phyloP scores from a whole-genome alignment of 2,329 filamentous ascomycete species.

The Fusarium pseudonygamai region DNA sequence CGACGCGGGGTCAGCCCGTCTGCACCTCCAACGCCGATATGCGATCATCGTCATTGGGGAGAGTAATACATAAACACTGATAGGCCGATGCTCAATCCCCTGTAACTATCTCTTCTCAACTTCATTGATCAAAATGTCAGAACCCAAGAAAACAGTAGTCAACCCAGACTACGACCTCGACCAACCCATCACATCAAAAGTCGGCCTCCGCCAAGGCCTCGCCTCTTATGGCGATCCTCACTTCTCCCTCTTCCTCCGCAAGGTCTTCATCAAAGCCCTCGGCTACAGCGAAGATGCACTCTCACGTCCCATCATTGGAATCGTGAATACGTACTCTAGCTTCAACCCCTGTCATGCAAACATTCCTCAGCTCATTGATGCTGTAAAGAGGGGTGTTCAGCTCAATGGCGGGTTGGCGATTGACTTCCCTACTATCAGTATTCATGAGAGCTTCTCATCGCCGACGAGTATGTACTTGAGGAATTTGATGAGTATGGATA shows the following conservation, averaged over 20 bases:
- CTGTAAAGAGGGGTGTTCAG: conserved; percentile 74
- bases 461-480: conserved; percentile 80
- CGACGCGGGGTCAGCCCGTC: conserved; percentile 35
- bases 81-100: conserved; percentile 15
- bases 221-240: conserved; percentile 77
- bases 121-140: conserved; percentile 18
- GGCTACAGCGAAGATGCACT: conserved; percentile 79
- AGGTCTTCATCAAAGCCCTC: conserved; percentile 80
- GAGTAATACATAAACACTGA: conserved; percentile 38
- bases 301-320: conserved; percentile 75
- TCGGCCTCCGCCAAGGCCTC: conserved; percentile 70
- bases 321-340: conserved; percentile 76
- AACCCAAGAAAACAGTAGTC: conserved; percentile 1
- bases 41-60: conserved; percentile 22
- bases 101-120: not conserved
- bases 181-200: conserved; percentile 58
- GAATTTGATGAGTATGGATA: conserved; percentile 83
- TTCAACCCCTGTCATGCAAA: conserved; percentile 82
- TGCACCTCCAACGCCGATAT: not conserved
- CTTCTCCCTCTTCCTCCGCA: conserved; percentile 78
- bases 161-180: conserved; percentile 69
- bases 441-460: conserved; percentile 74
- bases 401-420: conserved; percentile 73
- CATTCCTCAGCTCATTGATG: conserved; percentile 75
- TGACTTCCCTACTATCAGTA: conserved; percentile 78